Percentiles rank a stretch among this genome's conserved stretches.
Evolutionary conservation across 148 eudicot species (phyloP).

Genomic region (Nepenthes gracilis): DNA sequence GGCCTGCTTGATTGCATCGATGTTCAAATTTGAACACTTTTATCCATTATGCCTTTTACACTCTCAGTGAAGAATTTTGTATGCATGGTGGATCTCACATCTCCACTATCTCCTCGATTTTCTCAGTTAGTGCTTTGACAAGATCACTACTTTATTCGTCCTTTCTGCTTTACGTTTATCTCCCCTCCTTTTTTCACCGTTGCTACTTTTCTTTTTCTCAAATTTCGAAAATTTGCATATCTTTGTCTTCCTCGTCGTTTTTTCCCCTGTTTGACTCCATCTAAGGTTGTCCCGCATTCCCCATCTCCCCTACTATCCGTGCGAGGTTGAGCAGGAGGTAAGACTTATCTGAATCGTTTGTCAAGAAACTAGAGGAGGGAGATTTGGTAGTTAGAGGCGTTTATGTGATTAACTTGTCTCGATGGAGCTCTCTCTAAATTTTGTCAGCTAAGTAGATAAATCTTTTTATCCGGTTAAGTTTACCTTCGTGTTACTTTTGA

Average conservation of each 20-base stretch:
- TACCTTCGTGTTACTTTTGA: neutral
- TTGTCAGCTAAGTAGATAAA: too few species aligned
- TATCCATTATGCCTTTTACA: too few species aligned
- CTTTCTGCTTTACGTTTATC: conserved; percentile 9
- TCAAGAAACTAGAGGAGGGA: conserved; percentile 4
- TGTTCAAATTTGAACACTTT: too few species aligned
- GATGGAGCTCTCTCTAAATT: too few species aligned
- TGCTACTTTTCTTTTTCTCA: conserved; percentile 1
- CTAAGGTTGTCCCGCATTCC: neutral
- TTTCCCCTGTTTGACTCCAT: conserved; percentile 2
- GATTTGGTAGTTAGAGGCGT: neutral
- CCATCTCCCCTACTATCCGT: neutral
- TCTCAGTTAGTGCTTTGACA: conserved; percentile 23
- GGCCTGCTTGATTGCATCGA: too few species aligned
- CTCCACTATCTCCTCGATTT: conserved; percentile 13
- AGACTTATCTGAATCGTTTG: too few species aligned
- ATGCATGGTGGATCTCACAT: conserved; percentile 6
- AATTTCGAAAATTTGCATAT: conserved; percentile 8
- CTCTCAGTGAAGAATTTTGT: neutral
- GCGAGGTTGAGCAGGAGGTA: neutral
- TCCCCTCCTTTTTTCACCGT: neutral
- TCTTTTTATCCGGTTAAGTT: too few species aligned
- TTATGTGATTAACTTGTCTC: too few species aligned
- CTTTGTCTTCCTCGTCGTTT: neutral
- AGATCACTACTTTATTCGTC: conserved; percentile 11